Base-by-base conservation (phyloP, 768 basidiomycete species). In the Cantharellus cinnabarinus region DNA sequence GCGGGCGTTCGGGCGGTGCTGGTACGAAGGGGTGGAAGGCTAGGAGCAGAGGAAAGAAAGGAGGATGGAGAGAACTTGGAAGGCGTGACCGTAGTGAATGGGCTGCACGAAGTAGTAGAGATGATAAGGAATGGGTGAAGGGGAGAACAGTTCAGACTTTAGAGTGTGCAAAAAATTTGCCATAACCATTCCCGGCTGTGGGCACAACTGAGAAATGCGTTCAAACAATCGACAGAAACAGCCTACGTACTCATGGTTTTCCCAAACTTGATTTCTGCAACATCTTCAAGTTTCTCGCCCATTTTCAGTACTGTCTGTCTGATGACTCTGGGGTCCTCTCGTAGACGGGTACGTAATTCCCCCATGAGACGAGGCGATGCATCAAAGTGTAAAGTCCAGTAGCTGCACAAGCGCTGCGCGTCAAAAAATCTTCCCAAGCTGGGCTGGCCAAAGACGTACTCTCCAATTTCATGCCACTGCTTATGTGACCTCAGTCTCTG, bases 341-440 rank as follows among this genome's bases (percentile, higher is more conserved):
- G 79, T 68, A 93, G 76, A 59, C 83, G 73, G 4, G 72, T 70
- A 63, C 80, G 79, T n/a, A 94, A 73, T 0, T 76, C 72, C 3
- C 73, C 72, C 55, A 93, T 73, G 0, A 79, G 81, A 42, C 73
- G 73, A 5, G 89, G 89, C 4, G 84, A 83, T 2, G 86, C 79
- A 73, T 94, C 90, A 68, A 91, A 94, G 67, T 88, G 79, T 74
- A 94, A 78, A 3, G 84, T 82, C 88, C 88, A 93, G 68, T 90
- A 90, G 65, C 89, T 93, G 57, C 14, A 29, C 10, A 48, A 48
- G 10, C 29, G 44, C 10, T 53, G 42, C 29, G 4, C 40, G 37
- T 7, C 20, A 5, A 37, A 35, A 35, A n/a, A 58, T 38, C 48
- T 0, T 29, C 20, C 20, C 20, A 29, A 29, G 20, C 20, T 29